A percentile compares a stretch with the other conserved stretches of the same genome.
Evolutionary conservation across 2,329 filamentous ascomycete genomes (phyloP).

Genomic region (Venturia pyrina): DNA sequence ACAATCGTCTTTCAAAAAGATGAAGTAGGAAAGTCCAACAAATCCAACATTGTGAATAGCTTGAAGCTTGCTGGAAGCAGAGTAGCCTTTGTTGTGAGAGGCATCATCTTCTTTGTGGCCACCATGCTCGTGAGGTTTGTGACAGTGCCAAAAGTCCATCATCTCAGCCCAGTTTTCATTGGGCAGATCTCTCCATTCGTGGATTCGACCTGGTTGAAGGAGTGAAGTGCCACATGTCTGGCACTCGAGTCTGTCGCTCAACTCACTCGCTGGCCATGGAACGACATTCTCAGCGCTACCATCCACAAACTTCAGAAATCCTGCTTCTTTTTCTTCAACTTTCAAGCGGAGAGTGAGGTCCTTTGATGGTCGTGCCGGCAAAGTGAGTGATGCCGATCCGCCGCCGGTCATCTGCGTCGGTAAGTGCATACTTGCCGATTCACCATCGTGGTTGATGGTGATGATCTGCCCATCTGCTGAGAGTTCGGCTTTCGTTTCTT

Average conservation of each 20-base stretch:
- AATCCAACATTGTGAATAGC: conserved; percentile 61
- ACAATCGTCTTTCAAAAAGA: conserved; percentile 62
- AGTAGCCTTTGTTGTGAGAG: conserved; percentile 64
- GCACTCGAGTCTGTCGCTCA: conserved; percentile 11
- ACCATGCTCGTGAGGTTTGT: conserved; percentile 66
- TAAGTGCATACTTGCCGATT: conserved; percentile 34
- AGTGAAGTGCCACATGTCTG: background rate
- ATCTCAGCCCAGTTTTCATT: conserved; percentile 98
- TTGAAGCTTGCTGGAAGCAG: conserved; percentile 64
- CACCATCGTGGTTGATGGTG: conserved; percentile 36
- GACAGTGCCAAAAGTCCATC: conserved; percentile 99
- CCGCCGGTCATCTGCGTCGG: conserved; percentile 35
- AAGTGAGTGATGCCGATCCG: conserved; percentile 36
- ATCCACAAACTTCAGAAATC: conserved; percentile 4
- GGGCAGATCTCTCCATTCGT: conserved; percentile 80
- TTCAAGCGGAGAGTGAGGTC: conserved; percentile 46
- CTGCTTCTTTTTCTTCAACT: conserved; percentile 30
- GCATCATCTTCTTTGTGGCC: conserved; percentile 40
- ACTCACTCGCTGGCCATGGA: conserved; percentile 13
- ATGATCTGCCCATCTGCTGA: conserved; percentile 34
- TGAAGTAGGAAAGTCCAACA: conserved; percentile 69
- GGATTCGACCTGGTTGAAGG: conserved; percentile 26
- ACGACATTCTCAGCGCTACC: conserved; percentile 20
- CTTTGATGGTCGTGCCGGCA: conserved; percentile 37
- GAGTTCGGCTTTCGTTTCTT: conserved; percentile 33